Conservation (phyloP, 2,329 filamentous ascomycete species). For the Ascocoryne sarcoides region DNA sequence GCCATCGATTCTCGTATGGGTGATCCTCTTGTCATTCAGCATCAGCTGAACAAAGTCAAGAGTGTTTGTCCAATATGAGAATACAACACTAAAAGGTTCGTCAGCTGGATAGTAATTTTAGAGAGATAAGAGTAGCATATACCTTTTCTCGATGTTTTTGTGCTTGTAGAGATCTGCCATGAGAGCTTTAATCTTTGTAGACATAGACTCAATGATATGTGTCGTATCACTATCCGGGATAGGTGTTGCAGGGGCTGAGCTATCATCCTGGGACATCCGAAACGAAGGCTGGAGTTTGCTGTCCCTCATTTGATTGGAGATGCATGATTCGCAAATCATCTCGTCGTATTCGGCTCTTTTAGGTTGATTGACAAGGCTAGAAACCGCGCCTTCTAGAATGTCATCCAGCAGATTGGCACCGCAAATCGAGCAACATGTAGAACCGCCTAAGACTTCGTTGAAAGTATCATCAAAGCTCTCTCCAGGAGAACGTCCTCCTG, state of each 20-base stretch:
- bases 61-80: constrained; percentile 11
- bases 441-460: no score
- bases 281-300: no score
- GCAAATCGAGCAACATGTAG: no score
- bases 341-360: no score
- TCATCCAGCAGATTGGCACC: constrained; percentile 3
- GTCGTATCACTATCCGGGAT: not conserved
- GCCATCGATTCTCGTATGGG: constrained; percentile 37
- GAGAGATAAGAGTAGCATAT: not conserved
- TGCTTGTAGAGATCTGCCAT: constrained; percentile 7
- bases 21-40: constrained; percentile 2
- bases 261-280: no score
- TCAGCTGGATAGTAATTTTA: not conserved
- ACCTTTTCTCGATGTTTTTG: not conserved
- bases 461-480: no score
- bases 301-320: no score
- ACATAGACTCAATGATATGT: constrained; percentile 4
- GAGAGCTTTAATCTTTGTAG: constrained; percentile 13
- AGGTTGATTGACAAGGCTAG: not conserved
- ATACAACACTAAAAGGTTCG: constrained; percentile 7
- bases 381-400: constrained; percentile 3
- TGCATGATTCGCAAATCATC: no score
- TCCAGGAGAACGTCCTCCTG: no score
- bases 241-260: not conserved
- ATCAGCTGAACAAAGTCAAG: constrained; percentile 8